Base-by-base conservation (phyloP, 805 yeast genomes). In the Scheffersomyces spartinae region DNA sequence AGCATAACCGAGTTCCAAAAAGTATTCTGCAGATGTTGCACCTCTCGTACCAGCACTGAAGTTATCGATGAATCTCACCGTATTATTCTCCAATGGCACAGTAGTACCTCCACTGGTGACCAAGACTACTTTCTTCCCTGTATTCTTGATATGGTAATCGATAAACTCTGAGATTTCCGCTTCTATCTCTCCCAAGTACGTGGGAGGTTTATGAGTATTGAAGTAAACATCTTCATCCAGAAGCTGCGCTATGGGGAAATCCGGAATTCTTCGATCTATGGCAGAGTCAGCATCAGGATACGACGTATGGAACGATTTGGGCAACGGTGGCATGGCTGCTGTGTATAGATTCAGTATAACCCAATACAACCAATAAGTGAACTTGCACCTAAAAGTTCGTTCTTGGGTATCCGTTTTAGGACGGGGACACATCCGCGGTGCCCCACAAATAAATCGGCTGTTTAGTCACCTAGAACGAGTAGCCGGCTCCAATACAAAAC, bases 41-140 rank as follows among this genome's bases (percentile, higher is more conserved):
- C 98, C 99, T 51, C 99, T 71, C 0, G 96, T 91, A 13, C 99
- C 99, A 13, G 97, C 97, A 36, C 91, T 76, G 49, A 91, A 91
- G 45, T 91, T 91, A 52, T 91, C 99, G 42, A 91, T 85, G 52
- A 91, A 91, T 27, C 99, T 58, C 5, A 91, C 99, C 0, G 98
- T 91, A 45, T 91, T 91, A 52, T 85, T 86, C 44, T 91, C 99
- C 36, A 91, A 59, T 0, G 99, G 99, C 0, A 91, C 99, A 0
- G 96, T 88, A 1, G 98, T 91, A 13, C 99, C 99, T 13, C 99
- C 99, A 6, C 88, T 74, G 0, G 98, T 91, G 3, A 88, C 94
- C 23, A 88, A 55, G 0, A 74, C 97, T 9, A 88, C 68, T 24
- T 64, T 70, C 27, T 64, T 59, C 4, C 58, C 52, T 3, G 63